These are phyloP conservation scores for Knufia petricola DNA, from an alignment of 2,329 filamentous ascomycete species.

Conservation along the genomic window DNA sequence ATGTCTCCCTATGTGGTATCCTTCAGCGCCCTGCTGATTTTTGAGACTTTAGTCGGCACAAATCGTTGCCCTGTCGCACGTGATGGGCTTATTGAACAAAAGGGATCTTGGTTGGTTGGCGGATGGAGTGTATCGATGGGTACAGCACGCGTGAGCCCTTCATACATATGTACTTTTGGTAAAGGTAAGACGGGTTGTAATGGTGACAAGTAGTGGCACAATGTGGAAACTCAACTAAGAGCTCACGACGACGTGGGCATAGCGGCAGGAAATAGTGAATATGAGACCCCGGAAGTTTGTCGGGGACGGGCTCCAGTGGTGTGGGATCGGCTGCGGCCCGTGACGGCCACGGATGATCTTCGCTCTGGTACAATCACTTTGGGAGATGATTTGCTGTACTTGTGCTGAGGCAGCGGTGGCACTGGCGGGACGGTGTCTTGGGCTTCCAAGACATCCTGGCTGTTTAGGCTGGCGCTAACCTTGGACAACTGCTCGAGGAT, in stretches of 20 bases:
- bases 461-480: not conserved
- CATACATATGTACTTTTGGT: not conserved
- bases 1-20: not conserved
- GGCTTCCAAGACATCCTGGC: constrained; percentile 29
- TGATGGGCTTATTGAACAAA: not conserved
- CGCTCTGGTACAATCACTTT: constrained; percentile 17
- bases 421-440: constrained; percentile 25
- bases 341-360: constrained; percentile 17
- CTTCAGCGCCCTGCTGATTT: not conserved
- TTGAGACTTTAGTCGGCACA: not conserved
- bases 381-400: constrained; percentile 13
- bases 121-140: not conserved
- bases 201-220: constrained; percentile 1
- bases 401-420: constrained; percentile 19
- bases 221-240: not conserved
- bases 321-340: constrained; percentile 16
- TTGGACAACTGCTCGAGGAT: constrained; percentile 28
- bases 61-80: not conserved
- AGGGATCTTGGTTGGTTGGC: not conserved
- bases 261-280: constrained; percentile 33
- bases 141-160: not conserved
- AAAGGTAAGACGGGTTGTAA: not conserved
- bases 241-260: not conserved
- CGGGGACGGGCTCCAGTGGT: constrained; percentile 14
- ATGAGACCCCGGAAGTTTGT: constrained; percentile 29